A percentile compares a stretch with the other conserved stretches of the same genome.
These are phyloP conservation scores for Trichoderma breve DNA, from an alignment of 2,329 filamentous ascomycete genomes.

Conservation along the genomic window DNA sequence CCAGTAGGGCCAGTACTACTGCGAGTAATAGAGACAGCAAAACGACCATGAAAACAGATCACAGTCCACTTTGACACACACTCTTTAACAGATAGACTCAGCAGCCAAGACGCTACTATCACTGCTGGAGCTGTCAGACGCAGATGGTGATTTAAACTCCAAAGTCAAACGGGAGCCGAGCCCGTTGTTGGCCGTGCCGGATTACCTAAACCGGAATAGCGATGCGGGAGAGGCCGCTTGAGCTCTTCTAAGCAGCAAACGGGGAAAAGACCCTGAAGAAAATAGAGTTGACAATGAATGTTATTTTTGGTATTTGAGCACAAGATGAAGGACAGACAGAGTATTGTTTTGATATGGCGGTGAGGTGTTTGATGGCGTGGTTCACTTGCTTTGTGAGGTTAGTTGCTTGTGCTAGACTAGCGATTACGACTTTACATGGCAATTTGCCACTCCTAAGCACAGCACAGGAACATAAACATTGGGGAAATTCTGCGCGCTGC, in stretches of 20 bases:
- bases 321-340: neutral
- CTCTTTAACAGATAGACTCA: neutral
- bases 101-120: neutral
- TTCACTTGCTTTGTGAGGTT: neutral
- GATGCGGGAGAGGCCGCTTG: neutral
- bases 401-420: neutral
- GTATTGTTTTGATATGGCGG: neutral
- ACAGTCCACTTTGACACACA: neutral
- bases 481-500: neutral
- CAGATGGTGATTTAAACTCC: neutral
- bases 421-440: neutral
- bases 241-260: neutral
- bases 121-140: neutral
- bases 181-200: neutral
- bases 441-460: neutral
- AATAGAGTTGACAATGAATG: neutral
- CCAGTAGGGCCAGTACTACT: too few species aligned
- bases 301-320: neutral
- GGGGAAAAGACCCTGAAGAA: neutral
- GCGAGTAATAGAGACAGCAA: neutral
- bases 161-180: neutral
- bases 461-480: neutral
- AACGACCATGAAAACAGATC: neutral
- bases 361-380: neutral
- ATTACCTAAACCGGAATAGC: neutral